These are phyloP conservation scores for Fragaria iinumae DNA, from an alignment of 306 rosid species.

Conservation along the genomic window DNA sequence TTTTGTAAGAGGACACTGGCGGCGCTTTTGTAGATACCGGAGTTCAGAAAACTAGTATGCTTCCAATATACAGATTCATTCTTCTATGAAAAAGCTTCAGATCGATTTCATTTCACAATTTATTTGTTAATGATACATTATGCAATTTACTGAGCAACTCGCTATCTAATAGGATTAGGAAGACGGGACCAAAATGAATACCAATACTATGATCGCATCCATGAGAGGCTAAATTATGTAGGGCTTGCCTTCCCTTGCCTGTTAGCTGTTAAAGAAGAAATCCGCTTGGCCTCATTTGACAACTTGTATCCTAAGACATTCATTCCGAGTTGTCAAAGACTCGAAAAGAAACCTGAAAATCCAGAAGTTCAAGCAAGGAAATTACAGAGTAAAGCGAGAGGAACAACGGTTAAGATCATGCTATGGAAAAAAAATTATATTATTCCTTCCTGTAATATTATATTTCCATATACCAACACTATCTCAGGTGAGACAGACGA, in stretches of 20 bases:
- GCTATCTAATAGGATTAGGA: neutral
- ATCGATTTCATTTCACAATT: neutral
- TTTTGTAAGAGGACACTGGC: conserved; percentile 1
- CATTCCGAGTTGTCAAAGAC: neutral
- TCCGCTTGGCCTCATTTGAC: neutral
- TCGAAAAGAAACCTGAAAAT: neutral
- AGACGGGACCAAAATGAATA: neutral
- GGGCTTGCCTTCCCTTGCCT: neutral
- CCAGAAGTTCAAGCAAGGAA: neutral
- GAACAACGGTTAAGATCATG: neutral
- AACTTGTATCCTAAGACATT: neutral
- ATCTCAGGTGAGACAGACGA: neutral
- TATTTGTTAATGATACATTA: neutral
- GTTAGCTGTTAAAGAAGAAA: neutral
- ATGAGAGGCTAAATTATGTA: neutral
- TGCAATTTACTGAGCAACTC: neutral
- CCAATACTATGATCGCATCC: neutral
- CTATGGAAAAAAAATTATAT: neutral
- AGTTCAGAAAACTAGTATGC: neutral
- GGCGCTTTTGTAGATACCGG: conserved; percentile 40
- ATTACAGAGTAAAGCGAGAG: neutral
- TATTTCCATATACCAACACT: neutral
- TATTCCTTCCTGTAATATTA: neutral
- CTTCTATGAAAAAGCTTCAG: neutral
- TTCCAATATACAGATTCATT: neutral